Evolutionary conservation across 352 stramenopile genomes (phyloP).

Genomic region (Phytophthora aleatoria): DNA sequence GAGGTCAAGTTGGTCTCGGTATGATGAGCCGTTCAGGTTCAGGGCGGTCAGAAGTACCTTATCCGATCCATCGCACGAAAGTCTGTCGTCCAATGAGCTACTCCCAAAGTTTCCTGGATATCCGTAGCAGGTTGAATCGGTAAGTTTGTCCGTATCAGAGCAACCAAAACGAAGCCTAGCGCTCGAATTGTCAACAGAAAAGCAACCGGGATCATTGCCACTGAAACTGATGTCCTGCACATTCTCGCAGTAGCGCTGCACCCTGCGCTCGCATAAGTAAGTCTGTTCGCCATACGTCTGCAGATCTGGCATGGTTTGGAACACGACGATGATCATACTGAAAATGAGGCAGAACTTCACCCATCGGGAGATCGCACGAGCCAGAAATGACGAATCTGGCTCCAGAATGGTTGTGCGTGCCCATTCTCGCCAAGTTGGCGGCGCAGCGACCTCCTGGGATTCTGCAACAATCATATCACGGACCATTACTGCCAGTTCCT

Average conservation of each 20-base stretch:
- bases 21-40: conserved; percentile 5
- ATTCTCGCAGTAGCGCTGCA: conserved; percentile 56
- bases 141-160: conserved; percentile 39
- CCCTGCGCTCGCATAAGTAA: conserved; percentile 60
- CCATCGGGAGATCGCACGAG: conserved; percentile 53
- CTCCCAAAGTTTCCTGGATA: conserved; percentile 61
- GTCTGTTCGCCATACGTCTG: conserved; percentile 73
- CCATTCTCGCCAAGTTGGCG: conserved; percentile 42
- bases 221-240: conserved; percentile 23
- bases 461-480: conserved; percentile 65
- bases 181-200: conserved; percentile 43
- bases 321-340: conserved; percentile 78
- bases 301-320: conserved; percentile 81
- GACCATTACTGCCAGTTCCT: conserved; percentile 63
- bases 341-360: conserved; percentile 68
- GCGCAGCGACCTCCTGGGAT: conserved; percentile 42
- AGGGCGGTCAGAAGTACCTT: conserved; percentile 24
- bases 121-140: conserved; percentile 57
- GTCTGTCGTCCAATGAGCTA: conserved; percentile 29
- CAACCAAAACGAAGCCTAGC: conserved; percentile 56
- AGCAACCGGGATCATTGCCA: conserved; percentile 66
- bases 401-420: conserved; percentile 48
- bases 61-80: conserved; percentile 48
- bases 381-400: conserved; percentile 47
- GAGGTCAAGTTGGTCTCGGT: conserved; percentile 38